Percentiles rank a stretch among this genome's conserved stretches.
These are phyloP conservation scores for Leccinum disarticulatum DNA, from an alignment of 768 basidiomycete genomes.

Conservation along the genomic window DNA sequence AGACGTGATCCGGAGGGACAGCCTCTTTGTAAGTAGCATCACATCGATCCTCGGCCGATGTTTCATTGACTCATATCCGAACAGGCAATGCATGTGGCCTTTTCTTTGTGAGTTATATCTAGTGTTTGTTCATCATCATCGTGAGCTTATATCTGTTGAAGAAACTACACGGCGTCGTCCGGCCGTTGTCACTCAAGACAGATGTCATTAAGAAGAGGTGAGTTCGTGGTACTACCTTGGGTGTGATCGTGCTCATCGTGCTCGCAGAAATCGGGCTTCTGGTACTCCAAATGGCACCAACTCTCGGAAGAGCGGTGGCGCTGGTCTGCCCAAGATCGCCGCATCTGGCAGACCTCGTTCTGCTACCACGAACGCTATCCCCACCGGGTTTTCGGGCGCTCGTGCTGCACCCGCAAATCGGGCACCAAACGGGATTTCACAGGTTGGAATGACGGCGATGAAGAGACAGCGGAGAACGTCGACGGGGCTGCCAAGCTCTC, in stretches of 20 bases:
- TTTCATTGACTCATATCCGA: constrained; percentile 15
- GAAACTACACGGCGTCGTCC: constrained; percentile 95
- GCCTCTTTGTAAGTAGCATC: constrained; percentile 68
- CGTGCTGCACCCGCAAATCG: constrained; percentile 38
- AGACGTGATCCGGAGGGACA: constrained; percentile 94
- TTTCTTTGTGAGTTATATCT: constrained; percentile 72
- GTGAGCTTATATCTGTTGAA: constrained; percentile 33
- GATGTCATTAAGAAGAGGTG: constrained; percentile 97
- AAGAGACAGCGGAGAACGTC: constrained; percentile 84
- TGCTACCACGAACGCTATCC: constrained; percentile 58
- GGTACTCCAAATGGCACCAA: constrained; percentile 61
- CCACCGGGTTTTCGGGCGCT: constrained; percentile 45
- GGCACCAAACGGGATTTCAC: constrained; percentile 20
- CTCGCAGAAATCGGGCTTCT: constrained; percentile 72
- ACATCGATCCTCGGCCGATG: constrained; percentile 8
- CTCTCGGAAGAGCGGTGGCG: constrained; percentile 56
- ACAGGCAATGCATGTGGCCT: constrained; percentile 88
- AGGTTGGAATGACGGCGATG: constrained; percentile 43
- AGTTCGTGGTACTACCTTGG: constrained; percentile 9
- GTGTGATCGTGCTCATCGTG: neutral
- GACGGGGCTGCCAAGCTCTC: constrained; percentile 46
- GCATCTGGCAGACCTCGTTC: constrained; percentile 73
- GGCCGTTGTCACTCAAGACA: constrained; percentile 93
- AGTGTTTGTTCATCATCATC: neutral
- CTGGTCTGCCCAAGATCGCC: constrained; percentile 72